Evolutionary conservation across 805 yeast species (phyloP).

Genomic region (Yarrowia sp.): DNA sequence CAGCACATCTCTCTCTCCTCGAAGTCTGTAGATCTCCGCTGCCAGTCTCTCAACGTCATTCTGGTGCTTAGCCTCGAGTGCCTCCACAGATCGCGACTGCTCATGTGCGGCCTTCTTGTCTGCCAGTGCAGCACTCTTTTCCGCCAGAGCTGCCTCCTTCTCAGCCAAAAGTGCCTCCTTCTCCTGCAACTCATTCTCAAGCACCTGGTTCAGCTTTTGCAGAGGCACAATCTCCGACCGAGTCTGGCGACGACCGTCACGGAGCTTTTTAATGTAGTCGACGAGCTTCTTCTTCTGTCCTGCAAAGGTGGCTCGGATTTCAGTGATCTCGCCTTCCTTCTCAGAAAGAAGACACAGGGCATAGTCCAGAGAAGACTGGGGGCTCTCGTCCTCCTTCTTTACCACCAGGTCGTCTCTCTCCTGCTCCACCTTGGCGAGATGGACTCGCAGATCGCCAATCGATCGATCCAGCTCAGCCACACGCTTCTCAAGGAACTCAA

Average conservation of each 20-base stretch:
- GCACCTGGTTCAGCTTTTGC: neutral
- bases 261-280: neutral
- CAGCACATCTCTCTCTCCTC: neutral
- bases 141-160: neutral
- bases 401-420: neutral
- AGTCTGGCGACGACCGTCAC: neutral
- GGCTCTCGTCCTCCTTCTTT: neutral
- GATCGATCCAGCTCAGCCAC: conserved; percentile 4
- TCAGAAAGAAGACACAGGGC: conserved; percentile 15
- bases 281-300: conserved; percentile 26
- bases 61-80: neutral
- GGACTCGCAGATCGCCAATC: neutral
- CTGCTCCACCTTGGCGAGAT: conserved; percentile 6
- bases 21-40: neutral
- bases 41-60: neutral
- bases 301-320: neutral
- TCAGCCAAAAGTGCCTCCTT: neutral
- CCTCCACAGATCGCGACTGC: neutral
- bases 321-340: conserved; percentile 8
- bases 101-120: neutral
- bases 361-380: conserved; percentile 14
- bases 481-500: conserved; percentile 12
- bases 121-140: neutral
- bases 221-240: conserved; percentile 8
- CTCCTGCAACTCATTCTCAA: neutral